Base-by-base conservation (phyloP, 2,329 filamentous ascomycete species). In the Colletotrichum australisinense region DNA sequence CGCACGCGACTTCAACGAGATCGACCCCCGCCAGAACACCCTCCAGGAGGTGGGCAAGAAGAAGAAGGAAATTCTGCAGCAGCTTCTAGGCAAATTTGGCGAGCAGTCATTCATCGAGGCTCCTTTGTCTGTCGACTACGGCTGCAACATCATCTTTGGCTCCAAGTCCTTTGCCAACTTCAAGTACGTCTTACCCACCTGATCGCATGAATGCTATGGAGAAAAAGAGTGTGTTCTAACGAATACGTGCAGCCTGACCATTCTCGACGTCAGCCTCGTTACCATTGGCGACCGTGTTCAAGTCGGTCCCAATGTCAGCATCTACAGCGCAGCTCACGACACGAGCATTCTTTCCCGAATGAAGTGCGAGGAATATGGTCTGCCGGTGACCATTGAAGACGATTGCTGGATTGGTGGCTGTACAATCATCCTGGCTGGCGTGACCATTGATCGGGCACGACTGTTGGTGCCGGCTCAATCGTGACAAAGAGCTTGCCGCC, bases 121-220 rank as follows among this genome's bases (percentile, higher is more conserved):
- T 0, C 89, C 90, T 0, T 83, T 92, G 65, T 84, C 84, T 26
- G 84, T 91, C 53, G 90, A 92, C 78, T 92, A 92, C 72, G 91
- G 90, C 0, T 88, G 88, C 76, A 92, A 92, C 70, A 87, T 92
- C 74, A 84, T 83, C 1, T 82, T 92, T 2, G 90, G 90, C 14
- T 83, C 87, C 59, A 82, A 85, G 14, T 90, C 91, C 77, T 93
- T 91, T 76, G 84, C 88, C 22, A 90, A 90, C 76, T 90, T 90
- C 79, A 72, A 72, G 69, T 65, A 26, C 3, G 38, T 59, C 0
- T 1, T 30, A n/a, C 22, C 19, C 42, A 46, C 6, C 42, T n/a
- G 7, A 46, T n/a, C 19, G 42, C 3, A 1, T 46, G 16, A 19
- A 8, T n/a, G 3, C 2, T 2, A 1, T 0, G 6, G 9, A 1